Evolutionary conservation across 257 asterid species (phyloP).

Genomic region (Fraxinus anomala): DNA sequence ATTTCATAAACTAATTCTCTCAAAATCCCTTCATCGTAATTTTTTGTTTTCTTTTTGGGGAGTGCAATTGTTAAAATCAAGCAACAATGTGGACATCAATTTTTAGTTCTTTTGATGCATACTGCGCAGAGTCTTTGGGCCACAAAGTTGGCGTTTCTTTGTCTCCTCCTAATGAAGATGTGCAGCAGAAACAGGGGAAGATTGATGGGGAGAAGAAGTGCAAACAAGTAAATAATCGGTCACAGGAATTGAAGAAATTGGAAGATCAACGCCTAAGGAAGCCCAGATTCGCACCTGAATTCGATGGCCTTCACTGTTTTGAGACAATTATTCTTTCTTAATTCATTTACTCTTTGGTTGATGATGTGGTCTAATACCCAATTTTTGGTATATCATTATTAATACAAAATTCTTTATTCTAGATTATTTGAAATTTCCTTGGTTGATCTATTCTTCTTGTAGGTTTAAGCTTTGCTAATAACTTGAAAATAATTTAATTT

Average conservation of each 20-base stretch:
- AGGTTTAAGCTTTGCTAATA: not conserved
- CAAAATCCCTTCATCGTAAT: not conserved
- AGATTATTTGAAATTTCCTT: not conserved
- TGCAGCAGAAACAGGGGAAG: not conserved
- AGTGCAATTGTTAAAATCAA: not conserved
- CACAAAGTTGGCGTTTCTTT: slow-evolving; percentile 16
- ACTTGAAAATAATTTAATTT: not conserved
- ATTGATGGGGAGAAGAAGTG: slow-evolving; percentile 26
- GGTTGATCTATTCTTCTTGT: not conserved
- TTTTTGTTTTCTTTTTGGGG: not conserved
- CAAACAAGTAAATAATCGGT: slow-evolving; percentile 14
- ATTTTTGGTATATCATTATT: not conserved
- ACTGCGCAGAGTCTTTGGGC: slow-evolving; percentile 29
- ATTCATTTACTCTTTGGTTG: not conserved
- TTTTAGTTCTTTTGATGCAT: slow-evolving; percentile 34
- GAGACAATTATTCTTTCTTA: slow-evolving; percentile 51
- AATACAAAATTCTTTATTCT: not conserved
- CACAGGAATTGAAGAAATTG: slow-evolving; percentile 12
- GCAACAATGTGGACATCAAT: slow-evolving; percentile 27
- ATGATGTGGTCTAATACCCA: not conserved
- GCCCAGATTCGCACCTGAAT: slow-evolving; percentile 56
- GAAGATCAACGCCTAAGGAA: slow-evolving; percentile 23
- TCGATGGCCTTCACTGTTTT: slow-evolving; percentile 55
- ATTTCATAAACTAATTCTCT: not conserved
- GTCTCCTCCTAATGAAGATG: not conserved